Evolutionary conservation across 306 rosid species (phyloP).

Genomic region (Notholithocarpus densiflorus): DNA sequence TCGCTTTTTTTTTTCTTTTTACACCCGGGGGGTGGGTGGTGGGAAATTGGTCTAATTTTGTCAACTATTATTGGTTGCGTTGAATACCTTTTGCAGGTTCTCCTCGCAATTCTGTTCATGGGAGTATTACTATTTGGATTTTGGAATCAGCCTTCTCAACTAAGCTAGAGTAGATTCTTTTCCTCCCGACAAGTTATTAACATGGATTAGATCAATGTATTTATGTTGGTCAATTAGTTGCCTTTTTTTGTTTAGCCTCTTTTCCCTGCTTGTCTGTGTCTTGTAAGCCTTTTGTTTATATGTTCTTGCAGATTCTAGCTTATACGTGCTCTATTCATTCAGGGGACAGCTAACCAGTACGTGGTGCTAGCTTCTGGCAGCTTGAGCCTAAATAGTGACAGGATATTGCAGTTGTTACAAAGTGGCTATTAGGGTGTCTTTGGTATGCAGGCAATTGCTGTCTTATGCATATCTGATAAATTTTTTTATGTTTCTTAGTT

Average conservation of each 20-base stretch:
- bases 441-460: slow-evolving; percentile 44
- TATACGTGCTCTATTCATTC: slow-evolving; percentile 31
- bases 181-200: slow-evolving; percentile 3
- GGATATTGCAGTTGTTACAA: slow-evolving; percentile 97
- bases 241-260: not conserved
- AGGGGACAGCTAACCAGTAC: slow-evolving; percentile 89
- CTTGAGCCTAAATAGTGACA: slow-evolving; percentile 97
- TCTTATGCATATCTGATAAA: slow-evolving; percentile 16
- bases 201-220: too few relatives aligned
- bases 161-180: slow-evolving; percentile 37
- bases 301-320: not conserved
- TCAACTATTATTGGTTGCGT: slow-evolving; percentile 25
- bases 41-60: not conserved
- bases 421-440: slow-evolving; percentile 96
- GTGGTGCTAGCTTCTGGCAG: slow-evolving; percentile 82
- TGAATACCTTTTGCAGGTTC: slow-evolving; percentile 62
- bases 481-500: not conserved
- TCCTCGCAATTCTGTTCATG: slow-evolving; percentile 98
- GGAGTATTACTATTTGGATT: slow-evolving; percentile 91
- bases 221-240: not conserved
- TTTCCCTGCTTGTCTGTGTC: not conserved
- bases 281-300: not conserved
- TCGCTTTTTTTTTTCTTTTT: not conserved
- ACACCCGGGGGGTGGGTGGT: too few relatives aligned
- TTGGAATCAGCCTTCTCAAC: slow-evolving; percentile 75